phyloP scores from a whole-genome alignment of 83 land plant species.

The Picea abies region DNA sequence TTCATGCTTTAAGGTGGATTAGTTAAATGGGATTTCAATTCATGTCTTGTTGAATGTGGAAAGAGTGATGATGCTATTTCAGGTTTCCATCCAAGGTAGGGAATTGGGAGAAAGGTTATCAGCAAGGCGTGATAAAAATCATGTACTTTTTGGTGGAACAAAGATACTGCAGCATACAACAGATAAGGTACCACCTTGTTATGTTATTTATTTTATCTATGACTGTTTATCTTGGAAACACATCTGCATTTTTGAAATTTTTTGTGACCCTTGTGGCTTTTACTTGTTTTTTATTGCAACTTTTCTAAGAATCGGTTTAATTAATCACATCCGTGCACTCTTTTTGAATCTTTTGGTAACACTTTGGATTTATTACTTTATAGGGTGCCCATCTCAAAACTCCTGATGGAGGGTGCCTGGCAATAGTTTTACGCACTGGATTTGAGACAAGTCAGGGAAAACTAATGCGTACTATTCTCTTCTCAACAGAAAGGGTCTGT shows the following conservation, averaged over 20 bases:
- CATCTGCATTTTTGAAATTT: constrained; percentile 1
- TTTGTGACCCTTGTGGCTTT: not conserved
- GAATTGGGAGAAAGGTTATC: constrained; percentile 77
- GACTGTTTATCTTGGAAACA: not conserved
- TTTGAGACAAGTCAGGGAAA: constrained; percentile 99
- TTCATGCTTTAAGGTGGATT: not conserved
- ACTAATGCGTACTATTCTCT: constrained; percentile 95
- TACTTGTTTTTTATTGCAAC: not conserved
- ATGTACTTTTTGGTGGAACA: constrained; percentile 97
- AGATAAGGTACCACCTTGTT: constrained; percentile 74
- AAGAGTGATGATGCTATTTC: constrained; percentile 17
- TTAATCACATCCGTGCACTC: not conserved
- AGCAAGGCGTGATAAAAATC: constrained; percentile 80
- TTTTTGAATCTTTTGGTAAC: constrained; percentile 15
- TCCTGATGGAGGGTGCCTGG: constrained; percentile 98
- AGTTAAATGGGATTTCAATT: not conserved
- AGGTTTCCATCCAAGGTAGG: constrained; percentile 82
- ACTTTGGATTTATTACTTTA: constrained; percentile 19
- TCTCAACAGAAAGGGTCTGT: constrained; percentile 96
- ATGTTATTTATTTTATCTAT: not conserved
- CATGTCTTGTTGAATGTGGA: not conserved
- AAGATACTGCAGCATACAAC: constrained; percentile 95
- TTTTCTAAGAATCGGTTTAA: not conserved
- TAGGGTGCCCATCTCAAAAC: constrained; percentile 72
- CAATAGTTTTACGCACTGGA: constrained; percentile 92